Base-by-base conservation (phyloP, 345 rosid genomes). In the Syzygium oleosum region DNA sequence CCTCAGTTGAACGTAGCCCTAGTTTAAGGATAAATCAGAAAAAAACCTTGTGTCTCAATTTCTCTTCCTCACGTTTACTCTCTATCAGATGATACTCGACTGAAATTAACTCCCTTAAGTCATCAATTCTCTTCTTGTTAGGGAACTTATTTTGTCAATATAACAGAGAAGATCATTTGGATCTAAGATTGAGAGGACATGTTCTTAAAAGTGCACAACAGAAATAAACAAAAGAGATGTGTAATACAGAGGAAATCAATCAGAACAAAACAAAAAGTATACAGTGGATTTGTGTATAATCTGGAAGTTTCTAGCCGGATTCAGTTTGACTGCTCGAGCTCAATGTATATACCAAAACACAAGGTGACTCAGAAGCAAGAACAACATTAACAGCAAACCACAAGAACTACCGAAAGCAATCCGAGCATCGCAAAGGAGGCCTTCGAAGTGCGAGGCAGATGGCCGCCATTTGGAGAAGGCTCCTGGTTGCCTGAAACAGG, bases 401-500 rank as follows among this genome's bases (percentile, higher is more conserved):
- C 92, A 43, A 90, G 56, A 86, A 87, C 58, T 9, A 86, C 61
- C 63, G 65, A 31, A 12, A 91, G 17, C 5, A 89, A 86, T 68
- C 85, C 91, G 46, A 91, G 52, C 31, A 43, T 86, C 29, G 61
- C 34, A 5, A 83, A 80, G 85, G 78, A 61, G 29, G 53, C 83
- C 56, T 80, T 88, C 46, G 56, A 51, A 17, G 46, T 1, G 80
- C 25, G 27, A 10, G 49, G 49, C 25, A 11, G 49, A 19, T 73
- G 80, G 49, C 38, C 96, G 11, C 17, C 56, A 88, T 86, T 94
- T 6, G 93, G 84, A 23, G 96, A 91, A 84, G 95, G 92, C 7
- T 92, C 96, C 0, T 94, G 91, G 92, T 87, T 21, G 96, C 89
- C 56, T 95, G 95, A 29, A 91, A 93, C 3, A 92, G 87, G 84